Percentiles rank a stretch among this genome's conserved stretches.
These are phyloP conservation scores for Penicillium pulvis DNA, from an alignment of 495 filamentous ascomycete species.

Conservation along the genomic window DNA sequence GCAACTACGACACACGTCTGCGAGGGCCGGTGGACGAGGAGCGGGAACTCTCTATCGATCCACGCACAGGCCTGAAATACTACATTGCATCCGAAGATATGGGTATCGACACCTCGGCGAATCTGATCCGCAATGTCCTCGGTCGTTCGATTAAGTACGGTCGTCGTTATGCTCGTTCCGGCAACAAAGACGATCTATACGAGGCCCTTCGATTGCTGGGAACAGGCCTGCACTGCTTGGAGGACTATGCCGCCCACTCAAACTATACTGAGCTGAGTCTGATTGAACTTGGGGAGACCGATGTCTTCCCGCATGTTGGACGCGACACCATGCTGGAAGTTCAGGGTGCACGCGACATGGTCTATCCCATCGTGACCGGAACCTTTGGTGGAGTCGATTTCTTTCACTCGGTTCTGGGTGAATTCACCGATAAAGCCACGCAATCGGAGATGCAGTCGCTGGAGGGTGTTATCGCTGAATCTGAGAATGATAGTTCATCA, in stretches of 20 bases:
- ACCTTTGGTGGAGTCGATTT: constrained; percentile 91
- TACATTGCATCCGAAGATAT: constrained; percentile 84
- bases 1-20: constrained; percentile 75
- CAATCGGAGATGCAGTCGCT: constrained; percentile 85
- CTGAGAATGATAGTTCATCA: constrained; percentile 47
- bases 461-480: constrained; percentile 70
- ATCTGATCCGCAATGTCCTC: constrained; percentile 72
- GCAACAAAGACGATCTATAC: constrained; percentile 72
- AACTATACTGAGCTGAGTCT: constrained; percentile 87
- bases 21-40: constrained; percentile 79
- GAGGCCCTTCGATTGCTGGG: constrained; percentile 84
- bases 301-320: constrained; percentile 85
- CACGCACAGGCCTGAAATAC: constrained; percentile 77
- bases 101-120: constrained; percentile 74
- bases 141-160: constrained; percentile 70
- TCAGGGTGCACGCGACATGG: constrained; percentile 58
- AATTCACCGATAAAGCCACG: constrained; percentile 83
- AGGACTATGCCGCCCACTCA: constrained; percentile 90
- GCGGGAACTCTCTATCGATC: constrained; percentile 75
- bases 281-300: constrained; percentile 77
- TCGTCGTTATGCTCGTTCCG: constrained; percentile 62
- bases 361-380: constrained; percentile 83
- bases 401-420: constrained; percentile 85
- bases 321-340: constrained; percentile 65
- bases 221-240: constrained; percentile 86